These are phyloP conservation scores for Chaetomium tenue DNA, from an alignment of 495 filamentous ascomycete species.

Conservation along the genomic window DNA sequence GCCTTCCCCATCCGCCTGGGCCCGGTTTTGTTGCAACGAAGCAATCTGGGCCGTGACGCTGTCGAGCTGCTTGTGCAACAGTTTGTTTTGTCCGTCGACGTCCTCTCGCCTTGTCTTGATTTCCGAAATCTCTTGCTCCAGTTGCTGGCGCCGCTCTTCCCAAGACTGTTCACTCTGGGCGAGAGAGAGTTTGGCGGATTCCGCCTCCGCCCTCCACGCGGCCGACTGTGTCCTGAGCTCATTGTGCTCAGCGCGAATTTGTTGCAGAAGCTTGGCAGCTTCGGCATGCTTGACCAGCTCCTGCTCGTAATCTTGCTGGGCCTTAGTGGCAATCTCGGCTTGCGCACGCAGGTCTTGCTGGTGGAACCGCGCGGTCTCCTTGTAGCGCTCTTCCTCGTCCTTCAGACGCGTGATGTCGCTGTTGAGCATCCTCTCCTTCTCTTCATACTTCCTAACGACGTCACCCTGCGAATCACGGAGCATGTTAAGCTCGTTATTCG, in stretches of 20 bases:
- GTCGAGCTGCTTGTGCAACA: constrained; percentile 86
- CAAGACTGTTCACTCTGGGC: constrained; percentile 80
- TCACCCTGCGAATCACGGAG: constrained; percentile 77
- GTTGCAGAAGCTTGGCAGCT: constrained; percentile 77
- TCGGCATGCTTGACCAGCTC: constrained; percentile 94
- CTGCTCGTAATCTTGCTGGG: constrained; percentile 91
- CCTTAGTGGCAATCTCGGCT: constrained; percentile 85
- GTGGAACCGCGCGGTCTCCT: constrained; percentile 71
- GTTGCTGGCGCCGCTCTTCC: constrained; percentile 72
- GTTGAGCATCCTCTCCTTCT: constrained; percentile 73
- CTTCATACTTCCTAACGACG: constrained; percentile 64
- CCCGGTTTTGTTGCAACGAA: constrained; percentile 69
- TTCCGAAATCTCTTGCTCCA: constrained; percentile 80
- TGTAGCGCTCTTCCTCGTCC: constrained; percentile 78
- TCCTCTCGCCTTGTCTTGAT: constrained; percentile 75
- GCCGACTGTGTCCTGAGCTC: constrained; percentile 73
- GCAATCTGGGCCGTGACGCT: constrained; percentile 74
- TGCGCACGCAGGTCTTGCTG: constrained; percentile 90
- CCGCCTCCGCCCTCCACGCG: constrained; percentile 68
- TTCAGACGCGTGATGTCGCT: constrained; percentile 76
- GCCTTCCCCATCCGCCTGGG: constrained; percentile 48
- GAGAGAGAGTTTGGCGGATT: constrained; percentile 76
- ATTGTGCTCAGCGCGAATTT: constrained; percentile 74
- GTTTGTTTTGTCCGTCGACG: constrained; percentile 76
- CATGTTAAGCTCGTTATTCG: constrained; percentile 73